Evolutionary conservation across 371 early-diverging fungal species (phyloP), one percentile per base, ranked within the genome.

Genomic region (Syncephalis plumigaleata): DNA sequence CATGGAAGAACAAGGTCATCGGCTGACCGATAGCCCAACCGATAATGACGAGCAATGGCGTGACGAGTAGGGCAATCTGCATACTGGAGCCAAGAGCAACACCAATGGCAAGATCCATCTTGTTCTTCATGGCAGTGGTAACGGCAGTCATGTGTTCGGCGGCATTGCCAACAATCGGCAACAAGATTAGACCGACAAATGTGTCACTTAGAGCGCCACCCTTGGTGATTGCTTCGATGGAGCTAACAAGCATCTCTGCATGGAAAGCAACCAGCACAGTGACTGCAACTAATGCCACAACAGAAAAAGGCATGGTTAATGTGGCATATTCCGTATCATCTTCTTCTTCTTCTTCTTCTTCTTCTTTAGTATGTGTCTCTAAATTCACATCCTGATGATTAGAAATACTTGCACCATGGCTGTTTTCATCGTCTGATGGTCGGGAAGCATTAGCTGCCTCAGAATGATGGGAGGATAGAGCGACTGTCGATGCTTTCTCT

Each of bases 81-180:
- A 88, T 81, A 42, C 78, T 78, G n/a, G 84, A 84, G 1, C 91
- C 91, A 9, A 91, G 66, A 15, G 92, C 88, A 17, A 91, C 79
- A 31, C 81, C 76, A 26, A 93, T 66, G 0, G 85, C 75, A 22
- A 87, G 59, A 50, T 91, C 87, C 85, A 91, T 87, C 68, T 90
- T 88, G 66, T 91, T 75, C 46, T 81, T 75, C 48, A 79, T 63
- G 0, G 92, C 87, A 9, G 79, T 77, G 0, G 78, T 75, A 9
- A 88, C 80, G 2, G 88, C 90, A 2, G 81, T 81, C 27, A 81
- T 70, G 56, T 91, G 87, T 45, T 71, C 64, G 15, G 81, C 83
- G 1, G 81, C 80, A 48, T 80, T 77, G 47, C 88, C 84, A 1
- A 87, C 85, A 40, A 91, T 84, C 0, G 90, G 87, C 9, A 91